These are phyloP conservation scores for Saprolegnia diclina DNA, from an alignment of 352 stramenopile genomes.

Conservation along the genomic window DNA sequence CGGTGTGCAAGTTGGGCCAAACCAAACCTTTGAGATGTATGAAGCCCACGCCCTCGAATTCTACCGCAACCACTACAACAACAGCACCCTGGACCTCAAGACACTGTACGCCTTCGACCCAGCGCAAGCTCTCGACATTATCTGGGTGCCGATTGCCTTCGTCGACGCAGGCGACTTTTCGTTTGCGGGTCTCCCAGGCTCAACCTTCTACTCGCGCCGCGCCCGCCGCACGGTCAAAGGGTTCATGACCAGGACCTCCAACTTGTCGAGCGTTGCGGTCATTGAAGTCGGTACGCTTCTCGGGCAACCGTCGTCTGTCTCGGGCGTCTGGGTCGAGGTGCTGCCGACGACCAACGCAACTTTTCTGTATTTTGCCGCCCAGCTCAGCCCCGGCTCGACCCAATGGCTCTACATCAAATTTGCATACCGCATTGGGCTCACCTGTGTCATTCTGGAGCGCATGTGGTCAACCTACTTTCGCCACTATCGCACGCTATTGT, in stretches of 20 bases:
- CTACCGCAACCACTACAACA: not conserved
- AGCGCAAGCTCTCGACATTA: not conserved
- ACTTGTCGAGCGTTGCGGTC: not conserved
- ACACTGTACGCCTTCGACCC: not conserved
- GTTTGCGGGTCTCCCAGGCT: not conserved
- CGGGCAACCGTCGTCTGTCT: slow-evolving; percentile 1
- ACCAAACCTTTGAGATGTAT: not conserved
- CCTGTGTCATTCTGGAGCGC: not conserved
- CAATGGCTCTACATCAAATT: slow-evolving; percentile 1
- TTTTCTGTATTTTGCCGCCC: not conserved
- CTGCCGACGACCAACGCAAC: not conserved
- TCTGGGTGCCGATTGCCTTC: not conserved
- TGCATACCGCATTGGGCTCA: not conserved
- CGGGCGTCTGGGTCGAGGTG: not conserved
- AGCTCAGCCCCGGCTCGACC: not conserved
- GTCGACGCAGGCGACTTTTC: not conserved
- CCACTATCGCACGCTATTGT: not conserved
- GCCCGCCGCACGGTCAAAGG: not conserved
- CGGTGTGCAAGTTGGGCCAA: not conserved
- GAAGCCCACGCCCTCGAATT: not conserved
- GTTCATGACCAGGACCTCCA: not conserved
- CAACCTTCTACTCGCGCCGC: not conserved
- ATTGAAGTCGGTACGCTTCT: slow-evolving; percentile 2
- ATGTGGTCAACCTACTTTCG: not conserved
- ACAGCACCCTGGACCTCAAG: not conserved